Conservation (phyloP, 306 rosid genomes). For the Notholithocarpus densiflorus region DNA sequence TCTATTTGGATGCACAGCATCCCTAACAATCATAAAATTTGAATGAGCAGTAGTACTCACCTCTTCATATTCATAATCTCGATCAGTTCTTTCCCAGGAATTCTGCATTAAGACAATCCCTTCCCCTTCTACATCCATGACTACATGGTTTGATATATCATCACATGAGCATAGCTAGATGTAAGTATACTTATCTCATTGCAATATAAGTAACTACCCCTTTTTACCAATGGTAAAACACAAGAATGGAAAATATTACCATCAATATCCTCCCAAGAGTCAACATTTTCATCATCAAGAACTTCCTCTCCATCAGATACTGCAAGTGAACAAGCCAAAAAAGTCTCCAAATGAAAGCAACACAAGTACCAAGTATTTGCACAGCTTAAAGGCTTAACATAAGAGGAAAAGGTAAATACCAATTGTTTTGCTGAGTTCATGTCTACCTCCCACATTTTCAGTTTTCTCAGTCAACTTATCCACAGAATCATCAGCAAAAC, state of each 20-base stretch:
- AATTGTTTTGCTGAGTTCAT: not conserved
- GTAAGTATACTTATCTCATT: no score
- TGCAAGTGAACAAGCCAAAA: slow-evolving; percentile 29
- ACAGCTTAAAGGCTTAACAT: not conserved
- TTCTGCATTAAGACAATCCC: slow-evolving; percentile 30
- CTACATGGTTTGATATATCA: slow-evolving; percentile 38
- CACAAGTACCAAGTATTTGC: not conserved
- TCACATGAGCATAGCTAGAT: not conserved
- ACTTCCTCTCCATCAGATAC: slow-evolving; percentile 50
- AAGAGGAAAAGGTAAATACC: slow-evolving; percentile 7
- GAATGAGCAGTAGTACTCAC: slow-evolving; percentile 4
- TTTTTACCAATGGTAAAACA: not conserved
- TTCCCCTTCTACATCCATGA: slow-evolving; percentile 63
- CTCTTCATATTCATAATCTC: slow-evolving; percentile 89
- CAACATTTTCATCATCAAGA: slow-evolving; percentile 57
- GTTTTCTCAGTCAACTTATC: slow-evolving; percentile 84
- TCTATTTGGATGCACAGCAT: no score
- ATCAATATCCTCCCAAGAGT: slow-evolving; percentile 62
- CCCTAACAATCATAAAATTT: no score
- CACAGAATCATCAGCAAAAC: slow-evolving; percentile 58
- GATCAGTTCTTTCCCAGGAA: slow-evolving; percentile 95
- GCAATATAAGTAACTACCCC: no score
- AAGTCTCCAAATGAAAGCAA: not conserved
- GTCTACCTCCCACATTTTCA: slow-evolving; percentile 65
- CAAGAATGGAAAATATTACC: slow-evolving; percentile 31